Evolutionary conservation across 768 basidiomycete genomes (phyloP).

Genomic region (Auricularia cornea): DNA sequence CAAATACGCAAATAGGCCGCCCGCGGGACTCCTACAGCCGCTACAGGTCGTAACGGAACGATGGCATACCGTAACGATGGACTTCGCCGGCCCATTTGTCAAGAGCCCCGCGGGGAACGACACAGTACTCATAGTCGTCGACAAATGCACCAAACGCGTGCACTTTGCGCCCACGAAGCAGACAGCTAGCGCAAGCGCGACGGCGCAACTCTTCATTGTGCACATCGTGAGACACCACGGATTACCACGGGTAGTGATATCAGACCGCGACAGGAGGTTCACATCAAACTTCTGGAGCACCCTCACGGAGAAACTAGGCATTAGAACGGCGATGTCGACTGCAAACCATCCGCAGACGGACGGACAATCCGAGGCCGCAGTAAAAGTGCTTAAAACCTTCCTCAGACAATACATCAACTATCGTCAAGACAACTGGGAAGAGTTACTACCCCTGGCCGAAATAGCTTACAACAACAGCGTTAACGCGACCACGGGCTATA

Average conservation of each 20-base stretch:
- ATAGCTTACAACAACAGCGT: slow-evolving; percentile 27
- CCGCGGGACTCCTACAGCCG: slow-evolving; percentile 3
- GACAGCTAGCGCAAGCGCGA: no score
- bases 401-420: slow-evolving; percentile 27
- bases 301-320: neutral
- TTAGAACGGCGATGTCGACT: neutral
- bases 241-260: neutral
- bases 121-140: no score
- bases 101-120: slow-evolving; percentile 2
- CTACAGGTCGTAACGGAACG: slow-evolving; percentile 7
- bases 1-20: slow-evolving; percentile 6
- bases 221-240: neutral
- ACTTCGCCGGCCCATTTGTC: slow-evolving; percentile 20
- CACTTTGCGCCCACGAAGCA: slow-evolving; percentile 14
- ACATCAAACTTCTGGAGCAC: neutral
- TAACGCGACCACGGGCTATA: slow-evolving; percentile 18
- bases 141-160: slow-evolving; percentile 12
- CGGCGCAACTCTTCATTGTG: neutral
- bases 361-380: neutral
- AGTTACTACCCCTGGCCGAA: slow-evolving; percentile 24
- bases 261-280: neutral
- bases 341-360: neutral
- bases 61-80: slow-evolving; percentile 17
- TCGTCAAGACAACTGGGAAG: slow-evolving; percentile 27
- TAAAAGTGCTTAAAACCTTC: slow-evolving; percentile 31